Evolutionary conservation across 192 early-diverging fungal species (phyloP).

Genomic region (Oehlia diaphana): DNA sequence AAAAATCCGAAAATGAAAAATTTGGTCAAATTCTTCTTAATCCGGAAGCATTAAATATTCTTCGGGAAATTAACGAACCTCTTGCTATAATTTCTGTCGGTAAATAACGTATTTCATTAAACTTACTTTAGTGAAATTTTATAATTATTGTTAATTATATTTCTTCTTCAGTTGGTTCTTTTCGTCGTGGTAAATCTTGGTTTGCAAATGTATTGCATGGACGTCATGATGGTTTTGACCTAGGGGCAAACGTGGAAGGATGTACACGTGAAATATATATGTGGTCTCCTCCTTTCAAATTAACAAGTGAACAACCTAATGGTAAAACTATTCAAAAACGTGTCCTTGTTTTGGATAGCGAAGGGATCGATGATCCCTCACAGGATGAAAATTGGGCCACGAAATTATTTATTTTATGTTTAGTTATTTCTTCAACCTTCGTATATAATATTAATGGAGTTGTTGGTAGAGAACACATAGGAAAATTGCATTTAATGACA

Average conservation of each 20-base stretch:
- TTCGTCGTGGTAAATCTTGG: slow-evolving; percentile 20
- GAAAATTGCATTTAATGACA: slow-evolving; percentile 20
- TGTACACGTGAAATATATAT: slow-evolving; percentile 22
- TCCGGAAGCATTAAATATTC: neutral
- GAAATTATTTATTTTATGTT: slow-evolving; percentile 25
- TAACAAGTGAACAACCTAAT: neutral
- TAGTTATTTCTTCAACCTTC: slow-evolving; percentile 18
- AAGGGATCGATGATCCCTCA: slow-evolving; percentile 23
- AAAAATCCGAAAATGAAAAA: neutral
- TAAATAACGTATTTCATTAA: neutral
- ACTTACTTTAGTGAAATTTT: no score
- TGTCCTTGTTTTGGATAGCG: slow-evolving; percentile 14
- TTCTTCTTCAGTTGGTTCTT: neutral
- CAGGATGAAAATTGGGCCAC: slow-evolving; percentile 14
- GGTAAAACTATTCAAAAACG: neutral
- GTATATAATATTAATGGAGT: slow-evolving; percentile 26
- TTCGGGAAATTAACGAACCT: slow-evolving; percentile 7
- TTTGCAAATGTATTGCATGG: slow-evolving; percentile 16
- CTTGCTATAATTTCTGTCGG: slow-evolving; percentile 10
- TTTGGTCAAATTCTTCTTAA: neutral
- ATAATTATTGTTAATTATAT: no score
- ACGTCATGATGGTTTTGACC: slow-evolving; percentile 4
- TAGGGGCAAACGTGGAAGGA: neutral
- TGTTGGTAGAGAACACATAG: slow-evolving; percentile 8
- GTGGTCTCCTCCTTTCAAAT: slow-evolving; percentile 12